A percentile compares a stretch with the other conserved stretches of the same genome.
Conservation (phyloP, 2,329 filamentous ascomycete genomes). For the Geoglossum cookeanum region DNA sequence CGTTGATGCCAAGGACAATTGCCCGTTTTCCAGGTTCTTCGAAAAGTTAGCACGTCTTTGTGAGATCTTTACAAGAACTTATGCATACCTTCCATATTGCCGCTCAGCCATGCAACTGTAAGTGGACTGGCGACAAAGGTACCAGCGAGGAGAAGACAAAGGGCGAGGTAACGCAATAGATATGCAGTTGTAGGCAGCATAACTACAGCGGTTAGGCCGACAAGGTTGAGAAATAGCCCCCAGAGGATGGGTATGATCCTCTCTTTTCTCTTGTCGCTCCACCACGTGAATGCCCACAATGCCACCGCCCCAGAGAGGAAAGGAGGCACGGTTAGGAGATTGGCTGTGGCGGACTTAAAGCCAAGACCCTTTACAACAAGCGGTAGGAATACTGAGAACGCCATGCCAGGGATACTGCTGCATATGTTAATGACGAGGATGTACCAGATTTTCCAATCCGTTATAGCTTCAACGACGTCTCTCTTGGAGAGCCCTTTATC, state of each 20-base stretch:
- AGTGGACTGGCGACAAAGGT: slow-evolving; percentile 17
- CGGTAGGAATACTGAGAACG: slow-evolving; percentile 19
- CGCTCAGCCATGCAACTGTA: slow-evolving; percentile 18
- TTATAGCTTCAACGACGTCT: slow-evolving; percentile 18
- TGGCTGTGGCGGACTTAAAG: slow-evolving; percentile 13
- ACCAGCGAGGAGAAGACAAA: slow-evolving; percentile 18
- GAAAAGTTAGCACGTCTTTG: background rate
- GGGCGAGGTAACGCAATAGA: slow-evolving; percentile 13
- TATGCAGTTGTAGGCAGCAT: slow-evolving; percentile 9
- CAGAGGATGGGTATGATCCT: slow-evolving; percentile 17
- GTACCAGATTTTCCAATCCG: slow-evolving; percentile 22
- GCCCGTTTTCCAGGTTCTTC: slow-evolving; percentile 17
- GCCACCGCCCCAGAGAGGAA: slow-evolving; percentile 16
- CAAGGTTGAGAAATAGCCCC: slow-evolving; percentile 13
- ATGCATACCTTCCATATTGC: slow-evolving; percentile 12
- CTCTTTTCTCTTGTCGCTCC: slow-evolving; percentile 16
- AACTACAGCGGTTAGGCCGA: slow-evolving; percentile 13
- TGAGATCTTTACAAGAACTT: background rate
- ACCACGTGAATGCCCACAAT: slow-evolving; percentile 16
- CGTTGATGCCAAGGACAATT: slow-evolving; percentile 19
- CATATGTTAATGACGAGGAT: slow-evolving; percentile 18
- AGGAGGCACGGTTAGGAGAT: slow-evolving; percentile 17
- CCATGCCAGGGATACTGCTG: slow-evolving; percentile 16
- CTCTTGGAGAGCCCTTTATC: slow-evolving; percentile 11
- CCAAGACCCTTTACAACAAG: slow-evolving; percentile 14